Evolutionary conservation across 371 early-diverging fungal genomes (phyloP).

Genomic region (Mortierella sp.): DNA sequence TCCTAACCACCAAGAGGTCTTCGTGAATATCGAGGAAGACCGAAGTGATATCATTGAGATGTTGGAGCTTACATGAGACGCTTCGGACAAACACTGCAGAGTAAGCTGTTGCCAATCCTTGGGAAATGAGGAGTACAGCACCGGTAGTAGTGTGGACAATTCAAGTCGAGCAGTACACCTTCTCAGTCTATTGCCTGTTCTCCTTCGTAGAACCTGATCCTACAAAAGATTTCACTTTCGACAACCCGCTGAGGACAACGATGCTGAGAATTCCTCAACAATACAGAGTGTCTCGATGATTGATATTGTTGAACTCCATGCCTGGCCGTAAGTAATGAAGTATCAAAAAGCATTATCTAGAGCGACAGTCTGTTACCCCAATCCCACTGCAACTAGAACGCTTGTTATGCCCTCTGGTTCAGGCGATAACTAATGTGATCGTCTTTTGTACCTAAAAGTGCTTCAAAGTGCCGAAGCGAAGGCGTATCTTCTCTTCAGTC

Average conservation of each 20-base stretch:
- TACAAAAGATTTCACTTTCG: constrained; percentile 72
- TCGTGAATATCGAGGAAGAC: constrained; percentile 70
- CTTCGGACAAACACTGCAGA: no score
- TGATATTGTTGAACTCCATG: constrained; percentile 40
- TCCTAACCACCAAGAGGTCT: constrained; percentile 91
- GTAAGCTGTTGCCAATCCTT: constrained; percentile 16
- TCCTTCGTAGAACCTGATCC: no score
- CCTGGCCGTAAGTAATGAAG: constrained; percentile 63
- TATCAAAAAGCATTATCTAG: no score
- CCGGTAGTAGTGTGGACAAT: no score
- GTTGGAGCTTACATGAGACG: constrained; percentile 65
- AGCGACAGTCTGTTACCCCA: not conserved
- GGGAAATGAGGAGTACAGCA: not conserved
- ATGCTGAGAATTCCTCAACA: constrained; percentile 56
- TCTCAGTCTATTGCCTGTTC: not conserved
- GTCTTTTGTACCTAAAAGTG: no score
- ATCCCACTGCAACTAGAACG: not conserved
- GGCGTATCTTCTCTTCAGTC: constrained; percentile 49
- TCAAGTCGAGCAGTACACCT: no score
- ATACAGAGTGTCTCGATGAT: constrained; percentile 19
- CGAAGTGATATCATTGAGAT: constrained; percentile 84
- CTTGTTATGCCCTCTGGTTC: not conserved
- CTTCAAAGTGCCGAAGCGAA: no score
- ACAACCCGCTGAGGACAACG: constrained; percentile 78
- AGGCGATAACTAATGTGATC: no score